Evolutionary conservation across 768 basidiomycete genomes (phyloP).

Genomic region (Astraeus odoratus): DNA sequence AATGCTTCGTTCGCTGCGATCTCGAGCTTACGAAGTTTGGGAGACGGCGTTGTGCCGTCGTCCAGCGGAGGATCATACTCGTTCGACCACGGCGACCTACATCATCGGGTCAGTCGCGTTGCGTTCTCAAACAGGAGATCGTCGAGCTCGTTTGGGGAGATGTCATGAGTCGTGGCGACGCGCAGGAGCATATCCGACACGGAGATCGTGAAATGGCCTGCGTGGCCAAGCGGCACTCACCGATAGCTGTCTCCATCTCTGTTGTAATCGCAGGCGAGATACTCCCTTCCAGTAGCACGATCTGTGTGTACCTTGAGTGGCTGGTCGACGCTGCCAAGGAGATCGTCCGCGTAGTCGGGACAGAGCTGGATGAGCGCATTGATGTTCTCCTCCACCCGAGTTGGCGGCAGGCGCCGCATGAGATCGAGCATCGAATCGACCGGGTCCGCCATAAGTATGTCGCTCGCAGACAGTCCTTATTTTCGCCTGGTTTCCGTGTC

Average conservation of each 20-base stretch:
- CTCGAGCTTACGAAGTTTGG: conserved; percentile 85
- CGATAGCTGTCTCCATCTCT: conserved; percentile 87
- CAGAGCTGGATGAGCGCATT: conserved; percentile 71
- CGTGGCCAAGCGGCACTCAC: conserved; percentile 37
- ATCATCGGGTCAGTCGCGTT: conserved; percentile 10
- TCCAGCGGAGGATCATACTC: conserved; percentile 88
- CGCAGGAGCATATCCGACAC: no score
- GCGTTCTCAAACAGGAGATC: not conserved
- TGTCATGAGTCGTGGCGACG: no score
- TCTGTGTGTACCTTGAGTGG: conserved; percentile 81
- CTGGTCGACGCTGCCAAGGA: conserved; percentile 91
- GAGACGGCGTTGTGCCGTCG: conserved; percentile 80
- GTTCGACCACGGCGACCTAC: conserved; percentile 98
- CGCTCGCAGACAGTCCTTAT: not conserved
- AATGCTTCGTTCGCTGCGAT: conserved; percentile 94
- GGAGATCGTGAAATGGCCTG: not conserved
- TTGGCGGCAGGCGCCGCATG: conserved; percentile 93
- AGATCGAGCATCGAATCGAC: conserved; percentile 94
- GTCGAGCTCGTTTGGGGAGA: no score
- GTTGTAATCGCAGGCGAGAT: conserved; percentile 92
- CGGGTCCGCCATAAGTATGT: conserved; percentile 54
- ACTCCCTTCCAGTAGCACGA: conserved; percentile 76
- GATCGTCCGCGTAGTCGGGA: conserved; percentile 93
- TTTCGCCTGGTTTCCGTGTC: not conserved
- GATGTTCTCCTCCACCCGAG: conserved; percentile 82